Percentiles rank a stretch among this genome's conserved stretches.
phyloP scores from a whole-genome alignment of 2,329 filamentous ascomycete species.

The Ramularia endophylla region DNA sequence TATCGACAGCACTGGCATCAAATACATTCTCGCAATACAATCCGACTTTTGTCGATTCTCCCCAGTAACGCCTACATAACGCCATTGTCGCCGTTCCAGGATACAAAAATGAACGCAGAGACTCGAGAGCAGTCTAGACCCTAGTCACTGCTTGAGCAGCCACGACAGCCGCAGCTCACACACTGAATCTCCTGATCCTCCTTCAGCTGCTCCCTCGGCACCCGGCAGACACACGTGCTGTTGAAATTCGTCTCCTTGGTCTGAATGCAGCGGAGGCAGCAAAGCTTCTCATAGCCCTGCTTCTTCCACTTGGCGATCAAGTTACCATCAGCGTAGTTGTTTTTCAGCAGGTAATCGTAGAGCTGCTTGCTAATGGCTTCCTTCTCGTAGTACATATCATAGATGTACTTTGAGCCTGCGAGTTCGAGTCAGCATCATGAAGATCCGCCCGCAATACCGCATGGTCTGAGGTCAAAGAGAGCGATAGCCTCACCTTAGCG shows the following conservation, averaged over 20 bases:
- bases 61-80: too few relatives aligned
- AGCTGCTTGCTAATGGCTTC: conserved; percentile 87
- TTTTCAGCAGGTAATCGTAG: conserved; percentile 96
- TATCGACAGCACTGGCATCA: too few relatives aligned
- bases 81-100: too few relatives aligned
- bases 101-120: too few relatives aligned
- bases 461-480: conserved; percentile 23
- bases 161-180: conserved; percentile 88
- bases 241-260: conserved; percentile 99
- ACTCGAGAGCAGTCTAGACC: too few relatives aligned
- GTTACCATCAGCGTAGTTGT: conserved; percentile 89
- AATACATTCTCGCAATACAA: too few relatives aligned
- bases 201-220: conserved; percentile 83
- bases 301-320: conserved; percentile 99
- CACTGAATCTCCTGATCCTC: conserved; percentile 88
- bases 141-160: conserved; percentile 79
- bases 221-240: conserved; percentile 92
- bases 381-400: conserved; percentile 97
- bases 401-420: conserved; percentile 73
- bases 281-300: conserved; percentile 97
- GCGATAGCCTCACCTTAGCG: conserved; percentile 29
- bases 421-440: conserved; percentile 15
- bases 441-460: conserved; percentile 9
- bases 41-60: too few relatives aligned
- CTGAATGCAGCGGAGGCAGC: conserved; percentile 92